Percentiles rank a stretch among this genome's conserved stretches.
Evolutionary conservation across 23 red algal species (phyloP).

Genomic region (Cyanidiococcus yangmingshanensis): DNA sequence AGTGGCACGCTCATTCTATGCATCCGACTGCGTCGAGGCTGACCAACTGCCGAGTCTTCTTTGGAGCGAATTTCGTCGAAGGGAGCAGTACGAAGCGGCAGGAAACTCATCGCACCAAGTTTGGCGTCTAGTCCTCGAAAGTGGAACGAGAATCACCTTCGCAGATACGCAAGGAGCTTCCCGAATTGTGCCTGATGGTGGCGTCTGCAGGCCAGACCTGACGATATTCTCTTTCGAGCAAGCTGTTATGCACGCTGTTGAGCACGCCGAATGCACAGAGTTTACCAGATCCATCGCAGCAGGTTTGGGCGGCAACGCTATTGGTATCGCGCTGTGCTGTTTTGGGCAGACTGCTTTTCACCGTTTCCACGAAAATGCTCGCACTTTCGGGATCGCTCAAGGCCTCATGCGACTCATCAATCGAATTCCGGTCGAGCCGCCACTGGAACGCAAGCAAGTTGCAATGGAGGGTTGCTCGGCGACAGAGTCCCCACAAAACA

Average conservation of each 20-base stretch:
- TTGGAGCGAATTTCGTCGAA: background rate
- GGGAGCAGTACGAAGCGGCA: background rate
- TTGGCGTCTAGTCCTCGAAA: background rate
- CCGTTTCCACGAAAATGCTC: background rate
- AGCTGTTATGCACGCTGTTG: background rate
- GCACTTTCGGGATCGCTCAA: background rate
- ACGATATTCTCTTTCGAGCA: background rate
- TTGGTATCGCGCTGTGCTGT: conserved; percentile 10
- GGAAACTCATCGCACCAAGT: background rate
- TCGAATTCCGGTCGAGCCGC: background rate
- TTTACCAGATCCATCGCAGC: background rate
- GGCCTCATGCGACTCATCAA: background rate
- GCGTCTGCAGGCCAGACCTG: background rate
- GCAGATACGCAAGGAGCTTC: background rate
- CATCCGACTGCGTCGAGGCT: background rate
- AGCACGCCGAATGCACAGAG: background rate
- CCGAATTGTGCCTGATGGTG: background rate
- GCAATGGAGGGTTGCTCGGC: too few relatives aligned
- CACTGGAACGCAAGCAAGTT: too few relatives aligned
- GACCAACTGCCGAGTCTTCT: background rate
- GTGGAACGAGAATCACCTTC: background rate
- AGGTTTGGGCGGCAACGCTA: conserved; percentile 4
- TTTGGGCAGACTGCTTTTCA: conserved; percentile 7
- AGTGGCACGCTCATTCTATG: background rate
- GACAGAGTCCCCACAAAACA: too few relatives aligned